Percentiles rank a stretch among this genome's conserved stretches.
Evolutionary conservation across 108 stramenopile species (phyloP).

Genomic region (Epithemia pelagica): DNA sequence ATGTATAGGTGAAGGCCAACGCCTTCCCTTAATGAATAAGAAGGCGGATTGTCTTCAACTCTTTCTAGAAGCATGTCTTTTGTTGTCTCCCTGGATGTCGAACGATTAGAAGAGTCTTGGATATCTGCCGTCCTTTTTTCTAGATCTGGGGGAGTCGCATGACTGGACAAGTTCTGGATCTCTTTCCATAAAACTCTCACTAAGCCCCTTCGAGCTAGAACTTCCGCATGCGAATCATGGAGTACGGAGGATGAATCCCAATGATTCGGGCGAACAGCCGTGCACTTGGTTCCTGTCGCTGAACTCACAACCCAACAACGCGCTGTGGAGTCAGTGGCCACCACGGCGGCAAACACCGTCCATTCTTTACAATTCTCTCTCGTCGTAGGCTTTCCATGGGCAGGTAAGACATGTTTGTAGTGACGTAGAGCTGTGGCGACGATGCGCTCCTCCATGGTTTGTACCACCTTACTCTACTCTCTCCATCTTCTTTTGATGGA

Average conservation of each 20-base stretch:
- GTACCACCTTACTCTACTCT: no score
- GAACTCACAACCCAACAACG: constrained; percentile 42
- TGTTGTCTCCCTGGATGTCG: neutral
- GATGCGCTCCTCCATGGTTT: constrained; percentile 9
- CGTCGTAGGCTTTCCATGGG: constrained; percentile 65
- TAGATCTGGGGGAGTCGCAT: no score
- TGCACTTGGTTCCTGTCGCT: constrained; percentile 87
- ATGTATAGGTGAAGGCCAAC: constrained; percentile 83
- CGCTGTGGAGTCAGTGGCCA: constrained; percentile 30
- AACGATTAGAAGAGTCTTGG: neutral
- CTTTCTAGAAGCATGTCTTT: neutral
- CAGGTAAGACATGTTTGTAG: constrained; percentile 39
- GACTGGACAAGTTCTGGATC: constrained; percentile 26
- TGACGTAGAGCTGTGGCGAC: constrained; percentile 52
- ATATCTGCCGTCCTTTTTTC: no score
- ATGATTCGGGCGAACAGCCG: constrained; percentile 33
- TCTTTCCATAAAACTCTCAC: constrained; percentile 67
- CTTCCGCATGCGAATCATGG: constrained; percentile 87
- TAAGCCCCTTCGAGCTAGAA: constrained; percentile 76
- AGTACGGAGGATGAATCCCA: constrained; percentile 2
- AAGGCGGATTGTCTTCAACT: constrained; percentile 5
- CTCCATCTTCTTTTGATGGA: no score
- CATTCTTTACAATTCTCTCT: constrained; percentile 41
- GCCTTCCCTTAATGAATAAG: constrained; percentile 21
- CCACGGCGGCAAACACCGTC: constrained; percentile 84